Evolutionary conservation across 441 rosid genomes (phyloP), one percentile per base, ranked within the genome.

Genomic region (Euphorbia schlechtendalii): DNA sequence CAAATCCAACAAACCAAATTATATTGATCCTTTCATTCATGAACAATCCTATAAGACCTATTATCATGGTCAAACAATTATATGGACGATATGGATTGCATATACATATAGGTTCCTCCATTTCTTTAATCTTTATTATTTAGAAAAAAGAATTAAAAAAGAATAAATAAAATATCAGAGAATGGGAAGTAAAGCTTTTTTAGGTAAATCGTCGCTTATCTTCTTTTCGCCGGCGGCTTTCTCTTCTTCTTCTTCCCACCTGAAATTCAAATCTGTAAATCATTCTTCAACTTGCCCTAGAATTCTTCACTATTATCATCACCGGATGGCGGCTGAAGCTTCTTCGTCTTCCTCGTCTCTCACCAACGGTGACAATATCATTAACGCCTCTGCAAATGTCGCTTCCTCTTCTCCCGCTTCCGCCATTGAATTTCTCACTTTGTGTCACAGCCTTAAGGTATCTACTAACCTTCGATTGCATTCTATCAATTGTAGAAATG

Each of bases 391-490:
- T 13, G 64, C 62, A 13, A 61, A 49, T 53, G 61, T 58, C 66
- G 69, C 63, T 18, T 13, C 80, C 34, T 7, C 53, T 15, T 49
- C 67, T 69, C 60, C 83, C 2, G 65, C 91, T 14, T 78, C 84
- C 64, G 77, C 84, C 66, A 69, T 92, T 22, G 96, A 92, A 70
- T 90, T 92, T 53, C 96, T 92, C 78, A 73, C 94, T 15, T 84
- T 90, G 48, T 88, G 97, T 63, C 86, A 90, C 80, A 85, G 85
- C 64, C 95, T 90, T 63, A 93, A 93, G 89, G 96, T 88, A 58
- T 14, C 17, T 43, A 1, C 2, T 17, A 12, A 3, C 17, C 28
- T 9, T 53, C 15, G 28, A 22, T 53, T 22, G 22, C 7, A 13
- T 22, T 21, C 38, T 24, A n/a, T 34, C 45, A 30, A 15, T 52